Conservation (phyloP, 805 yeast species). For the Teunomyces lycoperdinae region DNA sequence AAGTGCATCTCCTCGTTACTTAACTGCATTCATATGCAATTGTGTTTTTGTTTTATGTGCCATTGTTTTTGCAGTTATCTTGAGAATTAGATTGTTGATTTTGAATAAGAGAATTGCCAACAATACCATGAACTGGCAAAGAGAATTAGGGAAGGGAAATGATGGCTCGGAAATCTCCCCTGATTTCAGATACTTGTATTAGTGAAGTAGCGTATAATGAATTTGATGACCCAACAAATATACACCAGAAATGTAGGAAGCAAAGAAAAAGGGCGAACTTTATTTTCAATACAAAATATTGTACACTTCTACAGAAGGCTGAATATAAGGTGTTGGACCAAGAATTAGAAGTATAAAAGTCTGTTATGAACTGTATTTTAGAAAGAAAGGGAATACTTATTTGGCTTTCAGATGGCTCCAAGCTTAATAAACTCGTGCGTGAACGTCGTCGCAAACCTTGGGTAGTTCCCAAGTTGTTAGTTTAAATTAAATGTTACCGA, state of each 20-base stretch:
- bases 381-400: too few relatives aligned
- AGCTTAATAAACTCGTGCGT: too few relatives aligned
- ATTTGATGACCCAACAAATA: neutral
- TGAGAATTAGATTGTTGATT: slow-evolving; percentile 35
- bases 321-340: too few relatives aligned
- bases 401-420: too few relatives aligned
- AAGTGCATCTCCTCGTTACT: slow-evolving; percentile 44
- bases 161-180: slow-evolving; percentile 41
- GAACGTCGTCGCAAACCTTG: neutral
- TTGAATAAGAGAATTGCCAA: slow-evolving; percentile 42
- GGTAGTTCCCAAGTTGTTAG: neutral
- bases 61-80: slow-evolving; percentile 34
- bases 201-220: slow-evolving; percentile 2
- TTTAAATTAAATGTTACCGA: neutral
- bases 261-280: neutral
- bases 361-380: too few relatives aligned
- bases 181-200: slow-evolving; percentile 42
- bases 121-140: slow-evolving; percentile 50
- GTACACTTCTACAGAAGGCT: too few relatives aligned
- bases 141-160: slow-evolving; percentile 45
- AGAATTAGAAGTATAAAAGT: too few relatives aligned
- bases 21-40: slow-evolving; percentile 47
- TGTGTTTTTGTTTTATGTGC: slow-evolving; percentile 45
- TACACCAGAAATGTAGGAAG: neutral
- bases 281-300: too few relatives aligned